A percentile compares a stretch with the other conserved stretches of the same genome.
Conservation (phyloP, 176 grass and related monocot species). For the Oryza meyeriana region DNA sequence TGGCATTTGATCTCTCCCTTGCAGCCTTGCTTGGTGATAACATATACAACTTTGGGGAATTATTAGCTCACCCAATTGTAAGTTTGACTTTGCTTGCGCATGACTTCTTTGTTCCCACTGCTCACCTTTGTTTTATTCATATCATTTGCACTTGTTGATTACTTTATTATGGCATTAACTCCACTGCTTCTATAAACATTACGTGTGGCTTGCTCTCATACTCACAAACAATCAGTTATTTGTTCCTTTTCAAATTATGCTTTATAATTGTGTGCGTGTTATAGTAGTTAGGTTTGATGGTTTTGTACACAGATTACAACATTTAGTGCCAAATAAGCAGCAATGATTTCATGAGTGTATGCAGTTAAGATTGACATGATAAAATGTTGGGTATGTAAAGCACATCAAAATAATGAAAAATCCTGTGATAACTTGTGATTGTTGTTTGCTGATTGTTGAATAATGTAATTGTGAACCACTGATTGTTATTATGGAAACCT, state of each 20-base stretch:
- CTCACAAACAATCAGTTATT: not conserved
- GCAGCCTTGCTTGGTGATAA: conserved; percentile 57
- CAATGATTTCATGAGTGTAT: not conserved
- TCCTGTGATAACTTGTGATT: not conserved
- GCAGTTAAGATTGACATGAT: not conserved
- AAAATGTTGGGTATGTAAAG: not conserved
- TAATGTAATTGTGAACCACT: not conserved
- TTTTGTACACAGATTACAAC: not conserved
- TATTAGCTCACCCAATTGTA: conserved; percentile 66
- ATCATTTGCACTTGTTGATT: not conserved
- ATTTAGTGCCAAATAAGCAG: not conserved
- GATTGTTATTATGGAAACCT: not conserved
- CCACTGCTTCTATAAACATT: not conserved
- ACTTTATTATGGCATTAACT: not conserved
- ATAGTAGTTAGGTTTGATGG: not conserved
- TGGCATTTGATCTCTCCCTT: conserved; percentile 31
- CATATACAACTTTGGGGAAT: conserved; percentile 67
- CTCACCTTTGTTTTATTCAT: not conserved
- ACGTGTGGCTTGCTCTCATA: not conserved
- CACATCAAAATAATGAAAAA: not conserved
- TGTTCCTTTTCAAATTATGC: not conserved
- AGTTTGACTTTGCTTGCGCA: not conserved
- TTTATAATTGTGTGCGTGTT: not conserved
- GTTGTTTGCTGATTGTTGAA: not conserved
- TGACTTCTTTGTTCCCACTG: not conserved